These are phyloP conservation scores for Fusarium sp. DNA, from an alignment of 2,329 filamentous ascomycete species.

Conservation along the genomic window DNA sequence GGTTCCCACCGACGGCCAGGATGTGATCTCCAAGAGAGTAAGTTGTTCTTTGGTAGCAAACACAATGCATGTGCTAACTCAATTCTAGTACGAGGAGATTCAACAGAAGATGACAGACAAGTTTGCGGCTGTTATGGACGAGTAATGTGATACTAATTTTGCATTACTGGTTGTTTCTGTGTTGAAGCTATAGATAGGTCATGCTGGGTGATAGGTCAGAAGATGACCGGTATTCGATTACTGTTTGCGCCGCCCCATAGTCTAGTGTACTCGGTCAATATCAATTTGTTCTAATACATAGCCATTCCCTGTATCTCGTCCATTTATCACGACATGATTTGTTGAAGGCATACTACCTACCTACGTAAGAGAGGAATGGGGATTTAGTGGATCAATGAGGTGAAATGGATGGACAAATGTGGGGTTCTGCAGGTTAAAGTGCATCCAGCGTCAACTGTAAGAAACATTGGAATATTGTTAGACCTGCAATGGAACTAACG, in stretches of 20 bases:
- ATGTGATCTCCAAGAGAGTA: slow-evolving; percentile 85
- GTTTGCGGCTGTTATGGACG: slow-evolving; percentile 94
- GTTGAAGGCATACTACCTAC: background rate
- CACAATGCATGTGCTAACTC: slow-evolving; percentile 50
- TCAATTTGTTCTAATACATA: slow-evolving; percentile 35
- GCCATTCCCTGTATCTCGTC: background rate
- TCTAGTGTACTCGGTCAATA: slow-evolving; percentile 44
- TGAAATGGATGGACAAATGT: slow-evolving; percentile 24
- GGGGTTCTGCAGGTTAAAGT: slow-evolving; percentile 23
- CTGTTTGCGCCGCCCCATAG: slow-evolving; percentile 41
- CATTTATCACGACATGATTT: background rate
- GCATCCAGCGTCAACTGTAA: slow-evolving; percentile 14
- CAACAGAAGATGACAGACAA: slow-evolving; percentile 95
- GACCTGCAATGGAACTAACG: background rate
- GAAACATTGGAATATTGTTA: background rate
- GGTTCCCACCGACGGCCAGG: slow-evolving; percentile 84
- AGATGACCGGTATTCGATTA: slow-evolving; percentile 39
- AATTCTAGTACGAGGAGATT: slow-evolving; percentile 83
- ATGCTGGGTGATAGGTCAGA: slow-evolving; percentile 34
- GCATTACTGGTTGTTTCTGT: slow-evolving; percentile 37
- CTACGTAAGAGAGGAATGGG: background rate
- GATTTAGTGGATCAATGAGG: slow-evolving; percentile 20
- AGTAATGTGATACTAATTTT: slow-evolving; percentile 64
- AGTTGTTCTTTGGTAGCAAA: slow-evolving; percentile 39
- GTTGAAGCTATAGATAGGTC: slow-evolving; percentile 43